Conservation (phyloP, 371 early-diverging fungal species). For the Capillidium rhysosporum region DNA sequence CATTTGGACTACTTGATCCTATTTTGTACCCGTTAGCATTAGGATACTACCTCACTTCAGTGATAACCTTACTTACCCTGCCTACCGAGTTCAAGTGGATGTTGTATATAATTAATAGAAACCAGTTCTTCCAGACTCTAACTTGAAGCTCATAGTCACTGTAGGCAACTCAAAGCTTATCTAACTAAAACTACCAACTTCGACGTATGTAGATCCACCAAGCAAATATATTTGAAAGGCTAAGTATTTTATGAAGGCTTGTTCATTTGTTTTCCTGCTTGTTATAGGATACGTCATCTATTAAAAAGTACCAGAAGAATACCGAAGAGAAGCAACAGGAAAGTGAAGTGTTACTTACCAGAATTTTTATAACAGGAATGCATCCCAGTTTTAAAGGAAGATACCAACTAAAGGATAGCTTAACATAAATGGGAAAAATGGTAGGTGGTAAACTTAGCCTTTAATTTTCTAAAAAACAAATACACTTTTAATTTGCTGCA, state of each 20-base stretch:
- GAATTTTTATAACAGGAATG: too few species aligned
- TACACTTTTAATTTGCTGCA: too few species aligned
- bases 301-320: slow-evolving; percentile 55
- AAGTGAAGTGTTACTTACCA: slow-evolving; percentile 56
- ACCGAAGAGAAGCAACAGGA: slow-evolving; percentile 51
- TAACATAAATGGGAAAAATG: too few species aligned
- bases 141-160: slow-evolving; percentile 61
- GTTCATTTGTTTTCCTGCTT: background rate
- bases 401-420: too few species aligned
- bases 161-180: slow-evolving; percentile 69
- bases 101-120: slow-evolving; percentile 60
- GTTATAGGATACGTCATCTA: slow-evolving; percentile 29
- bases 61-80: slow-evolving; percentile 23
- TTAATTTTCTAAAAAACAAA: too few species aligned
- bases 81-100: slow-evolving; percentile 40
- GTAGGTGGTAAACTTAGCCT: too few species aligned
- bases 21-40: slow-evolving; percentile 64
- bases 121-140: slow-evolving; percentile 62
- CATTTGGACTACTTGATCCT: slow-evolving; percentile 36
- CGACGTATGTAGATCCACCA: slow-evolving; percentile 29
- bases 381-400: too few species aligned
- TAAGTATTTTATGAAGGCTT: background rate
- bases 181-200: slow-evolving; percentile 42
- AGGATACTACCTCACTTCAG: slow-evolving; percentile 56
- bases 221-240: background rate